These are phyloP conservation scores for Vaccinium vitisidaea DNA, from an alignment of 148 eudicot genomes.

Conservation along the genomic window DNA sequence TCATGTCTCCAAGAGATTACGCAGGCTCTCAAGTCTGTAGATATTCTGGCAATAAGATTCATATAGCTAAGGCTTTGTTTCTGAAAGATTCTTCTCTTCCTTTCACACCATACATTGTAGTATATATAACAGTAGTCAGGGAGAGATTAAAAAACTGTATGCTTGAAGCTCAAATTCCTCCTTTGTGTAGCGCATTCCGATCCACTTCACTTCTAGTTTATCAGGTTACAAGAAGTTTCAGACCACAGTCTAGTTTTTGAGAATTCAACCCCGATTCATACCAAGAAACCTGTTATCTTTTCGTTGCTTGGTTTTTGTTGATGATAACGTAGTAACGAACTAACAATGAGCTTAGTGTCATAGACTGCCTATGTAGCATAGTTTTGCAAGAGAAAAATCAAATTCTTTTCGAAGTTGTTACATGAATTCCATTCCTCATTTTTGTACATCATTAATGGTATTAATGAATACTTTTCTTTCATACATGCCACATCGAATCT, in stretches of 20 bases:
- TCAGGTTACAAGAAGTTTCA: background rate
- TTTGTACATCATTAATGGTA: background rate
- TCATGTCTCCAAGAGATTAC: too few species aligned
- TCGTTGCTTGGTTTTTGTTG: background rate
- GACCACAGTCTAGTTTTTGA: background rate
- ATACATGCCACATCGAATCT: background rate
- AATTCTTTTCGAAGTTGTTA: background rate
- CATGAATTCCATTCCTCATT: background rate
- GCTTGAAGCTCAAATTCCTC: too few species aligned
- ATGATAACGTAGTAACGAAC: too few species aligned
- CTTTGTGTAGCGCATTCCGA: too few species aligned
- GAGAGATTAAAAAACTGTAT: too few species aligned
- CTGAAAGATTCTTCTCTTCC: too few species aligned
- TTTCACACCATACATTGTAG: too few species aligned
- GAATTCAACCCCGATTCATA: background rate
- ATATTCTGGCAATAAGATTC: too few species aligned
- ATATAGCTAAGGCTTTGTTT: too few species aligned
- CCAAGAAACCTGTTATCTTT: background rate
- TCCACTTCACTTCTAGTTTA: background rate
- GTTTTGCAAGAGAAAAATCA: background rate
- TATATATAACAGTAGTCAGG: too few species aligned
- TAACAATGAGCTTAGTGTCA: background rate
- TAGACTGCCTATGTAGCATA: background rate
- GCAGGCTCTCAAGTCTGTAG: too few species aligned
- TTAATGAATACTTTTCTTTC: background rate